Base-by-base conservation (phyloP, 75 land plant species). In the Cupressus sempervirens region DNA sequence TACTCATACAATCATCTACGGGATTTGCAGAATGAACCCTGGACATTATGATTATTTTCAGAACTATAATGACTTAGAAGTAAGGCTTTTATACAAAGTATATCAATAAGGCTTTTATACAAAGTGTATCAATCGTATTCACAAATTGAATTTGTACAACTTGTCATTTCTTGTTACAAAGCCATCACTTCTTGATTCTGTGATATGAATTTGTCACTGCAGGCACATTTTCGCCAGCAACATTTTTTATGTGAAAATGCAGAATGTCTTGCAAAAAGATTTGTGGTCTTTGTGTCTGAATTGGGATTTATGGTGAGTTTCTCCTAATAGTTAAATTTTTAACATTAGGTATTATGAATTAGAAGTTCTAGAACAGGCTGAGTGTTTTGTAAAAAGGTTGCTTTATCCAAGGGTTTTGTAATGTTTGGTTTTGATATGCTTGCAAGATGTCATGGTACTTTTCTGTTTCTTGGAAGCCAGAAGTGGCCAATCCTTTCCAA, bases 41-140 rank as follows among this genome's bases (percentile, higher is more conserved):
- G 98, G 96, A 32, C 98, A 96, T 68, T 97, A 86, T 91, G 99
- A 97, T 41, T 97, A 97, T 84, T 97, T 88, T 83, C 89, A 86
- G 70, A 93, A 97, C 76, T 97, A 97, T 90, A 95, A 94, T 87
- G 98, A 97, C 83, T 84, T 97, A 41, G 99, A 97, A 96, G 99
- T 88, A 85, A 76, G 86, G 50, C 13, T 76, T 76, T 76, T 18
- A 23, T 32, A 34, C 34, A 5, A 56, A 56, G 62, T 56, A 56
- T 56, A 16, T 56, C n/a, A n/a, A n/a, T n/a, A 85, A 76, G 86
- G 50, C 13, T 76, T 76, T 76, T 18, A 23, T 32, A 34, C 34
- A 5, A 56, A 56, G 62, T 56, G 18, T 56, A 16, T 56, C 62
- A 56, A 18, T 56, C 4, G 62, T 18, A 56, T 56, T 56, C 23